These are phyloP conservation scores for Wallacemonas collosoma DNA, from an alignment of 208 protist genomes.

Conservation along the genomic window DNA sequence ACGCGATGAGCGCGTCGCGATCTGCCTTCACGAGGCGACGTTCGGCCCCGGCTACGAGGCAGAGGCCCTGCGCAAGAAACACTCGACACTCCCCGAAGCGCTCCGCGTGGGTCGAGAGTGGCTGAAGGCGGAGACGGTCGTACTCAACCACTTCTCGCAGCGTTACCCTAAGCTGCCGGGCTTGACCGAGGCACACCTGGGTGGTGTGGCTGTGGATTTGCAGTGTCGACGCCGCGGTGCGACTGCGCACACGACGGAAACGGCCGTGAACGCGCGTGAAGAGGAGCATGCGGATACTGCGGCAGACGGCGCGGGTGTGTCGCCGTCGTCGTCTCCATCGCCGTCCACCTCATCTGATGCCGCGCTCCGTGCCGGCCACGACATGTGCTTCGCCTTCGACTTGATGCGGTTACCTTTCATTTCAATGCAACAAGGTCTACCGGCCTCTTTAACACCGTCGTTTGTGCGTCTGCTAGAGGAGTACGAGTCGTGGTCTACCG, in stretches of 20 bases:
- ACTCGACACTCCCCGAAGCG: constrained; percentile 89
- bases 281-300: too few species aligned
- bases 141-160: constrained; percentile 94
- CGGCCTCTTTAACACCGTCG: constrained; percentile 41
- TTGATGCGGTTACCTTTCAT: constrained; percentile 80
- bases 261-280: too few species aligned
- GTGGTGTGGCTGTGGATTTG: constrained; percentile 36
- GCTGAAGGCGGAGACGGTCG: constrained; percentile 43
- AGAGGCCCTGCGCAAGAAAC: constrained; percentile 85
- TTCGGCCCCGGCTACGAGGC: constrained; percentile 87
- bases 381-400: constrained; percentile 90
- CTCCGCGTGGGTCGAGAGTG: constrained; percentile 48
- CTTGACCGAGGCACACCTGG: constrained; percentile 51
- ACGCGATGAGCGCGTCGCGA: constrained; percentile 38
- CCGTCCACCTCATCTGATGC: not conserved
- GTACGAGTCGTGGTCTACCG: constrained; percentile 82
- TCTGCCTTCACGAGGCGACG: constrained; percentile 94
- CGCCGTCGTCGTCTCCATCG: too few species aligned
- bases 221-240: constrained; percentile 20
- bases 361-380: not conserved
- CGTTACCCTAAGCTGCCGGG: constrained; percentile 90
- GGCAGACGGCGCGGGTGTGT: too few species aligned
- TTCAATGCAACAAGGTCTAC: constrained; percentile 36
- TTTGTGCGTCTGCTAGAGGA: constrained; percentile 82
- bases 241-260: too few species aligned